Evolutionary conservation across 805 yeast species (phyloP).

Genomic region (Maudiozyma saulgeensis): DNA sequence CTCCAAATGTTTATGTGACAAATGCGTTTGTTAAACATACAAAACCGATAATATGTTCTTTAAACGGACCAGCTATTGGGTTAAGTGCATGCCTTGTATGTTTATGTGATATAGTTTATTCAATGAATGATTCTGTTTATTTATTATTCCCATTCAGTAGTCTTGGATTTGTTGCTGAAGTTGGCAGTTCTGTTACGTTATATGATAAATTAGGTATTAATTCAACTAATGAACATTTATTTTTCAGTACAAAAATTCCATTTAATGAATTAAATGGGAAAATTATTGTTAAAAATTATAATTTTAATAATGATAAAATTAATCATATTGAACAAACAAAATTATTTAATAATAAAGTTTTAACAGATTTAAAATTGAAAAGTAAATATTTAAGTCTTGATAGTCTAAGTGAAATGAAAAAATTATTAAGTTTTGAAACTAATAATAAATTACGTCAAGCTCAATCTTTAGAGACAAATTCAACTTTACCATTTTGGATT

Average conservation of each 20-base stretch:
- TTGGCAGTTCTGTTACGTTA: slow-evolving; percentile 60
- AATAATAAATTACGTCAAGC: slow-evolving; percentile 7
- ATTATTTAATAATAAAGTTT: slow-evolving; percentile 38
- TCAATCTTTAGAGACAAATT: slow-evolving; percentile 13
- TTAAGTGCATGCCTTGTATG: slow-evolving; percentile 62
- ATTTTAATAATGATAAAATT: slow-evolving; percentile 22
- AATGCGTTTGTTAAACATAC: slow-evolving; percentile 57
- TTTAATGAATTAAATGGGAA: slow-evolving; percentile 53
- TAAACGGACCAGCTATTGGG: slow-evolving; percentile 86
- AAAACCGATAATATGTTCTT: slow-evolving; percentile 59
- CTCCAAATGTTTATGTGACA: slow-evolving; percentile 60
- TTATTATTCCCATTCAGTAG: slow-evolving; percentile 71
- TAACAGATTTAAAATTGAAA: slow-evolving; percentile 30
- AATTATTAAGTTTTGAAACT: slow-evolving; percentile 9
- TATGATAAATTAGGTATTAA: slow-evolving; percentile 64
- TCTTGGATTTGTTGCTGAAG: slow-evolving; percentile 76
- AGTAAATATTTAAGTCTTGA: slow-evolving; percentile 27
- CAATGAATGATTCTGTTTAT: slow-evolving; percentile 46
- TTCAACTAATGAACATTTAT: slow-evolving; percentile 61
- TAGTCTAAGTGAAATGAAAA: slow-evolving; percentile 36
- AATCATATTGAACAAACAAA: slow-evolving; percentile 21
- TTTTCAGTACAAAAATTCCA: slow-evolving; percentile 54
- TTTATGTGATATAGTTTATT: slow-evolving; percentile 65
- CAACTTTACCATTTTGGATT: slow-evolving; percentile 22
- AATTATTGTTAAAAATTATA: slow-evolving; percentile 49